Conservation (phyloP, 441 rosid genomes). For the Aleurites moluccanus region DNA sequence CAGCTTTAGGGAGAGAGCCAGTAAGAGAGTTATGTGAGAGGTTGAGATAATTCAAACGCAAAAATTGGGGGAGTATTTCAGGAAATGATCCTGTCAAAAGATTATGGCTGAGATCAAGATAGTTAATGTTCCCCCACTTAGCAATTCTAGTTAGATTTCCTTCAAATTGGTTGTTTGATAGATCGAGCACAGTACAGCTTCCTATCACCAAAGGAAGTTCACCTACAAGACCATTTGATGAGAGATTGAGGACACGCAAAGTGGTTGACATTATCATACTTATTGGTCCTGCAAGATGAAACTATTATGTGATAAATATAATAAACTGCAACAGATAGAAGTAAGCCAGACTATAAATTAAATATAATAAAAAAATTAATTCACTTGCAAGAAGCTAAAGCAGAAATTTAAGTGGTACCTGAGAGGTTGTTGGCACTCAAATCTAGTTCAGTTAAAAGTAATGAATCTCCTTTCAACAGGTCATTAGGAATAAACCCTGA, state of each 20-base stretch:
- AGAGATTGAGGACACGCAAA: slow-evolving; percentile 66
- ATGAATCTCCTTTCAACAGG: slow-evolving; percentile 85
- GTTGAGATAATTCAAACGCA: slow-evolving; percentile 87
- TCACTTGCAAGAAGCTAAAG: slow-evolving; percentile 9
- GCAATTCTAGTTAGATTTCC: slow-evolving; percentile 75
- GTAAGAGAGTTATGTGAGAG: slow-evolving; percentile 76
- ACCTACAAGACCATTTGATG: slow-evolving; percentile 73
- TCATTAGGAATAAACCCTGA: slow-evolving; percentile 84
- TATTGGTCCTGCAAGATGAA: slow-evolving; percentile 63
- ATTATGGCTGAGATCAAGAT: slow-evolving; percentile 89
- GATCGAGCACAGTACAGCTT: slow-evolving; percentile 73
- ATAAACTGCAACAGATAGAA: slow-evolving; percentile 9
- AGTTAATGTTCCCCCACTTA: slow-evolving; percentile 82
- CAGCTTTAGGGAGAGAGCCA: slow-evolving; percentile 60
- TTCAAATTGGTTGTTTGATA: slow-evolving; percentile 79
- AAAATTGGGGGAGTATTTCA: slow-evolving; percentile 70
- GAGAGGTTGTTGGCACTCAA: slow-evolving; percentile 95
- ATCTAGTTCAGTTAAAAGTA: slow-evolving; percentile 71
- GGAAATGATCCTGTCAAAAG: slow-evolving; percentile 75
- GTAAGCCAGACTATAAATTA: not conserved
- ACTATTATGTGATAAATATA: slow-evolving; percentile 24
- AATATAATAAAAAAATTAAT: not conserved
- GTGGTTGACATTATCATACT: slow-evolving; percentile 79
- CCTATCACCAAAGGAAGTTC: slow-evolving; percentile 92
- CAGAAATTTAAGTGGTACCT: slow-evolving; percentile 45